A percentile compares a stretch with the other conserved stretches of the same genome.
Evolutionary conservation across 106 monocot genomes (phyloP).

Genomic region (Dioscorea alata): DNA sequence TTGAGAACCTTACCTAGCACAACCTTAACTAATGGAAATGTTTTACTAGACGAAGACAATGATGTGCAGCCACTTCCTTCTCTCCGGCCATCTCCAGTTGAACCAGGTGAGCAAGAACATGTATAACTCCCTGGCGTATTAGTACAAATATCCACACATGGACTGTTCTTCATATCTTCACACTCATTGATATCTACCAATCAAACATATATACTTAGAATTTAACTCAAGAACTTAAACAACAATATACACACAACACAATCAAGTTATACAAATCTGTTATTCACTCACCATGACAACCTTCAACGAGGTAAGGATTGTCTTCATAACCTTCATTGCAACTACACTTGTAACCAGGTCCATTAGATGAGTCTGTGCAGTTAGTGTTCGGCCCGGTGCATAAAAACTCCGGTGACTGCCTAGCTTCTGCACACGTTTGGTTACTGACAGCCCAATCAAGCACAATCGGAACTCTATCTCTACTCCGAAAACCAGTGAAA

Average conservation of each 20-base stretch:
- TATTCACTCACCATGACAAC: slow-evolving; percentile 11
- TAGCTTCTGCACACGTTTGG: neutral
- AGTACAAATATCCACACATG: slow-evolving; percentile 2
- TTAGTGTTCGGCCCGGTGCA: neutral
- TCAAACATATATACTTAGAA: neutral
- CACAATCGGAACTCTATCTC: neutral
- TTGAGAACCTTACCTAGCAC: neutral
- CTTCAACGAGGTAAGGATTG: slow-evolving; percentile 30
- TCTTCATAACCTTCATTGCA: slow-evolving; percentile 32
- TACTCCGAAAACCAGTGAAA: neutral
- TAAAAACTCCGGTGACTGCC: neutral
- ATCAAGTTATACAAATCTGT: no score
- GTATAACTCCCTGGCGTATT: slow-evolving; percentile 5
- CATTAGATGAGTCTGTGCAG: neutral
- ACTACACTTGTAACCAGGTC: slow-evolving; percentile 13
- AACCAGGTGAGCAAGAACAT: slow-evolving; percentile 1
- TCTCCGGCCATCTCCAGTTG: neutral
- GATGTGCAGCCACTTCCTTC: slow-evolving; percentile 4
- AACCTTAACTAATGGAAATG: neutral
- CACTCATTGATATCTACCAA: slow-evolving; percentile 26
- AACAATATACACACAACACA: neutral
- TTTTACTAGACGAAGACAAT: neutral
- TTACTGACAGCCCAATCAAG: neutral
- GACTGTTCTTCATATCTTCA: neutral
- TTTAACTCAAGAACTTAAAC: neutral